Percentiles rank a stretch among this genome's conserved stretches.
Evolutionary conservation across 495 filamentous ascomycete species (phyloP).

Genomic region (Penicillium dipodomyicola): DNA sequence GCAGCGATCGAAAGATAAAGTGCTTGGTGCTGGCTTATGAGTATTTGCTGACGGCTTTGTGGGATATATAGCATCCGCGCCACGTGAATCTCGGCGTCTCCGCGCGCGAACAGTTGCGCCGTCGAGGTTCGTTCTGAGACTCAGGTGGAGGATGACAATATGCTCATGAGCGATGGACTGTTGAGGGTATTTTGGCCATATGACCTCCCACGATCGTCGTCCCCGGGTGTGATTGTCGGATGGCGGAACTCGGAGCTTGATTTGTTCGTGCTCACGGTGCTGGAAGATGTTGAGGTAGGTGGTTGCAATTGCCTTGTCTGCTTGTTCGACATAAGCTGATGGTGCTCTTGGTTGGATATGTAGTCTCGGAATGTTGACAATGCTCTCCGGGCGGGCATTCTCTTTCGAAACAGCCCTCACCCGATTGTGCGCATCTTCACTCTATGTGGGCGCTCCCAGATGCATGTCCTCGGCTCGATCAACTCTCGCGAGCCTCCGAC

Average conservation of each 20-base stretch:
- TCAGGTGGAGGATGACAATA: conserved; percentile 73
- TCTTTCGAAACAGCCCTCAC: conserved; percentile 81
- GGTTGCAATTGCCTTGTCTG: neutral
- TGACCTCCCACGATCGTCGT: conserved; percentile 69
- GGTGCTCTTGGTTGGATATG: conserved; percentile 3
- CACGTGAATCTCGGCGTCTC: conserved; percentile 80
- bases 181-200: conserved; percentile 98
- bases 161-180: conserved; percentile 77
- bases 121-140: conserved; percentile 86
- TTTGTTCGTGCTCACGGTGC: conserved; percentile 80
- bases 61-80: conserved; percentile 70
- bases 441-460: conserved; percentile 74
- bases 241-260: conserved; percentile 93
- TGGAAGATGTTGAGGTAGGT: conserved; percentile 86
- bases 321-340: conserved; percentile 11
- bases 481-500: conserved; percentile 55
- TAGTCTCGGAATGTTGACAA: conserved; percentile 77
- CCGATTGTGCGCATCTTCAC: conserved; percentile 76
- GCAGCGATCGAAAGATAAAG: neutral
- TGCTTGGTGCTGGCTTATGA: neutral
- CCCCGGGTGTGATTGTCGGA: conserved; percentile 83
- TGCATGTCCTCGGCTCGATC: conserved; percentile 81
- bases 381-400: conserved; percentile 77
- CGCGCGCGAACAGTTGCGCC: conserved; percentile 89
- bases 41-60: conserved; percentile 14